phyloP scores from a whole-genome alignment of 495 filamentous ascomycete genomes.

The Aspergillus sparsus region DNA sequence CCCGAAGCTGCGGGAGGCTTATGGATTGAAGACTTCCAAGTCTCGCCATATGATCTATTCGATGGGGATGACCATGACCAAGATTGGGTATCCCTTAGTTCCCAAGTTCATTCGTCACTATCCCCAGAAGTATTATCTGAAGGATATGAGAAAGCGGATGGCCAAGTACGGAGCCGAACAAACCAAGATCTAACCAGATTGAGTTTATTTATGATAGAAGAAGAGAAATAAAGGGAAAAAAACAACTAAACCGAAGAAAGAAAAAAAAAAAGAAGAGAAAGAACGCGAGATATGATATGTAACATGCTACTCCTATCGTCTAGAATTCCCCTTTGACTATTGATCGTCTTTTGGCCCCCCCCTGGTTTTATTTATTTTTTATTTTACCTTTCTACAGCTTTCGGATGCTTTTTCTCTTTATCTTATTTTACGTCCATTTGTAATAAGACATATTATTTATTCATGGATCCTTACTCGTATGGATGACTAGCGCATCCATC shows the following conservation, averaged over 20 bases:
- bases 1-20: constrained; percentile 29
- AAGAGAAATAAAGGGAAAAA: too few species aligned
- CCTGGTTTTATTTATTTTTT: too few species aligned
- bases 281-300: too few species aligned
- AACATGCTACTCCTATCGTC: background rate
- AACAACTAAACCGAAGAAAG: too few species aligned
- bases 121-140: constrained; percentile 40
- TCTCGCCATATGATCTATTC: constrained; percentile 21
- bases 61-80: constrained; percentile 25
- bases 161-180: constrained; percentile 15
- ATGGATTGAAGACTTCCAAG: constrained; percentile 28
- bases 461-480: background rate
- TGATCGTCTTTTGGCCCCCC: background rate
- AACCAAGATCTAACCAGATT: constrained; percentile 8
- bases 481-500: background rate
- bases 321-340: background rate
- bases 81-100: constrained; percentile 31
- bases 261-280: too few species aligned
- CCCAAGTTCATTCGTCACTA: constrained; percentile 36
- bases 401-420: background rate
- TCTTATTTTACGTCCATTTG: background rate
- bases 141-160: constrained; percentile 41
- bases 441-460: background rate
- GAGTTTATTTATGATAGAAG: background rate
- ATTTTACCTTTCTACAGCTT: too few species aligned